Percentiles rank a stretch among this genome's conserved stretches.
phyloP scores from a whole-genome alignment of 768 basidiomycete species.

The Cantharellus anzutake region DNA sequence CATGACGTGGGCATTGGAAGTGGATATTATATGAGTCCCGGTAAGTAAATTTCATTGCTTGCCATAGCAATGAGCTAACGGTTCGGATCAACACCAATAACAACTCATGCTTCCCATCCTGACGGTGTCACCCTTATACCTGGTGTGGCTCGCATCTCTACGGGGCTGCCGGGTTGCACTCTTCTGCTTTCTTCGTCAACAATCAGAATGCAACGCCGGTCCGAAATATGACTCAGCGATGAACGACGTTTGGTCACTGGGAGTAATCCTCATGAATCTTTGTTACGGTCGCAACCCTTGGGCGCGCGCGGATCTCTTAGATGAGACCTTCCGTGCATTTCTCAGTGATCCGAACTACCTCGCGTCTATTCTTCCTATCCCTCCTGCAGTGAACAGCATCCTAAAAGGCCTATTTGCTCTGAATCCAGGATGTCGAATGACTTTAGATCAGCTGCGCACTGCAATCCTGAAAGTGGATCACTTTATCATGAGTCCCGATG shows the following conservation, averaged over 20 bases:
- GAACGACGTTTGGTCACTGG: conserved; percentile 1
- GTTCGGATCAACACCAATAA: conserved; percentile 11
- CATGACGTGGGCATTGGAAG: conserved; percentile 26
- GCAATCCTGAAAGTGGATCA: neutral
- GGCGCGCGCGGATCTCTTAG: conserved; percentile 44
- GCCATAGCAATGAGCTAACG: conserved; percentile 21
- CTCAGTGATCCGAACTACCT: conserved; percentile 17
- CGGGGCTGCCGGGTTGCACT: neutral
- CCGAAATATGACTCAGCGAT: neutral
- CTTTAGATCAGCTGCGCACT: neutral
- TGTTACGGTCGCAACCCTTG: conserved; percentile 91
- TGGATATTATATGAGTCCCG: conserved; percentile 28
- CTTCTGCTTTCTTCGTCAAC: neutral
- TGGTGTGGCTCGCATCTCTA: neutral
- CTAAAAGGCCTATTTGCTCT: conserved; percentile 7
- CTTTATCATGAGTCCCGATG: neutral
- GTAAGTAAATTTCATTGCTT: conserved; percentile 10
- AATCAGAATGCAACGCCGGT: neutral
- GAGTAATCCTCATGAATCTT: conserved; percentile 90
- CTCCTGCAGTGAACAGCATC: conserved; percentile 16
- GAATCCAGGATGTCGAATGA: neutral
- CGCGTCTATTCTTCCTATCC: conserved; percentile 20
- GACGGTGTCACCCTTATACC: neutral
- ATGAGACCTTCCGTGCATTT: conserved; percentile 20
- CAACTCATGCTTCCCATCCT: conserved; percentile 5